A percentile compares a stretch with the other conserved stretches of the same genome.
phyloP scores from a whole-genome alignment of 306 rosid genomes.

The Lupinus albus region DNA sequence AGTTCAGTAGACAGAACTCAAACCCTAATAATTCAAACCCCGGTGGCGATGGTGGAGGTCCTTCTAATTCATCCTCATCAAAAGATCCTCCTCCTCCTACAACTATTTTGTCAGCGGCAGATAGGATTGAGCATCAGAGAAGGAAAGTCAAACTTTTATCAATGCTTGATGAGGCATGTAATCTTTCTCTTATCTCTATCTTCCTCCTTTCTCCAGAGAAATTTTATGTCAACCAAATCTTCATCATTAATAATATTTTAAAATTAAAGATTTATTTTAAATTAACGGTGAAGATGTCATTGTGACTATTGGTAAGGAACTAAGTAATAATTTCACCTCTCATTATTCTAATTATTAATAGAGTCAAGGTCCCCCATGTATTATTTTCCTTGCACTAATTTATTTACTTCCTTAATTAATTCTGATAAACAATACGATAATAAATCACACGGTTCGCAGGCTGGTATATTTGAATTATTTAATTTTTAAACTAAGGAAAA shows the following conservation, averaged over 20 bases:
- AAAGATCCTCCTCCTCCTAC: slow-evolving; percentile 53
- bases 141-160: slow-evolving; percentile 85
- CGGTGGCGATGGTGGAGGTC: slow-evolving; percentile 42
- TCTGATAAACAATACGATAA: not conserved
- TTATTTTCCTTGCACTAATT: slow-evolving; percentile 20
- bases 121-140: slow-evolving; percentile 86
- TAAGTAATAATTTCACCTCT: too few relatives aligned
- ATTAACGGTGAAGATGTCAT: too few relatives aligned
- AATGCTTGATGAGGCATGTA: slow-evolving; percentile 93
- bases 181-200: slow-evolving; percentile 39
- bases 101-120: slow-evolving; percentile 67
- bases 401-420: slow-evolving; percentile 25
- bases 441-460: slow-evolving; percentile 50
- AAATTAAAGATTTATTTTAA: too few relatives aligned
- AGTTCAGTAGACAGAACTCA: slow-evolving; percentile 51
- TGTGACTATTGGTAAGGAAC: too few relatives aligned
- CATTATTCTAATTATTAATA: slow-evolving; percentile 48
- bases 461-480: slow-evolving; percentile 40
- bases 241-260: too few relatives aligned
- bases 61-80: slow-evolving; percentile 53
- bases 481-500: slow-evolving; percentile 24
- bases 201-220: too few relatives aligned
- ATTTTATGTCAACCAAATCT: too few relatives aligned
- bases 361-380: slow-evolving; percentile 57
- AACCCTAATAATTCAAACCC: slow-evolving; percentile 77